Evolutionary conservation across 352 stramenopile genomes (phyloP), one percentile per base, ranked within the genome.

Genomic region (Globisporangium solare): DNA sequence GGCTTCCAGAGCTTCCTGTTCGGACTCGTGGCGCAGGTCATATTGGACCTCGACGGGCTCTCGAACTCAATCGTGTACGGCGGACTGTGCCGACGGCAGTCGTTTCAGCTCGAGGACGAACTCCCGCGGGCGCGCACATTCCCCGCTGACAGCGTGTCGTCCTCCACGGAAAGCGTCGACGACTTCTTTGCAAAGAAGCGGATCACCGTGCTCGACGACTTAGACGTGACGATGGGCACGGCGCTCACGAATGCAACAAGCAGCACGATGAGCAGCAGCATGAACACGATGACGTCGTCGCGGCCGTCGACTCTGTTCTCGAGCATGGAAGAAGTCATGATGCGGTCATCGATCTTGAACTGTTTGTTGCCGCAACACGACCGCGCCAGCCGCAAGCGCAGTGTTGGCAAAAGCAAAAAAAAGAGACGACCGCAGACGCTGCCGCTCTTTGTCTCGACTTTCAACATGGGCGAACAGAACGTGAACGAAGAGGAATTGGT

Each of bases 401-500:
- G 22, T 54, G n/a, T 22, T 40, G 21, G 31, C 32, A 39, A 55
- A 61, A 3, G 43, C 8, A 43, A 22, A 56, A 22, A 49, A 51
- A 41, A 54, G 45, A 14, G 54, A 8, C 60, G 70, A 51, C 66
- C 50, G 14, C 68, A 71, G 63, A 81, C 79, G 22, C 70, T 89
- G 41, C 54, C 67, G 12, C 83, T 94, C 14, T 94, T 92, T 50
- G 64, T 76, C 20, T 91, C 84, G 18, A 92, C 84, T 21, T 94
- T 94, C 63, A 94, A 94, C 56, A 92, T 94, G 84, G 84, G 79
- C 48, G 84, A 94, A 53, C 76, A 86, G 43, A 75, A 88, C 49
- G 70, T 88, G 13, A 66, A 70, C 3, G 76, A 83, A 51, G 49
- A 39, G 5, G 69, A 92, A 32, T 60, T 92, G 55, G 68, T 84